Conservation (phyloP, 2,329 filamentous ascomycete species). For the Neonectria faginata region DNA sequence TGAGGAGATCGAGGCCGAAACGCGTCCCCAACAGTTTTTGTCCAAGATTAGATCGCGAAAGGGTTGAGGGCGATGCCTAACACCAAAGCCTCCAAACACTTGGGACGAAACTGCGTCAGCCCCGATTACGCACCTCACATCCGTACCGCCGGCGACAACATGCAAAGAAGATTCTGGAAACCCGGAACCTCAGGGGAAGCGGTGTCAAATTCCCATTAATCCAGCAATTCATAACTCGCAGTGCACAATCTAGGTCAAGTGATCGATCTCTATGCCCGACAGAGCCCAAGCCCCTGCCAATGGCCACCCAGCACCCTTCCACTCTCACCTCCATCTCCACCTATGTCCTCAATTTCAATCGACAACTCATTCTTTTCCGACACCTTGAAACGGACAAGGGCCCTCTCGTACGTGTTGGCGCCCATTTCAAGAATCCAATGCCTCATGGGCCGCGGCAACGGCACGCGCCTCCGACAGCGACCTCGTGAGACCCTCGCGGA, state of each 20-base stretch:
- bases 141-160: not conserved
- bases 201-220: not conserved
- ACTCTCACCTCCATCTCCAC: not conserved
- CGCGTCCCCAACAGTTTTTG: not conserved
- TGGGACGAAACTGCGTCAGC: not conserved
- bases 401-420: not conserved
- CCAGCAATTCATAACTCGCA: not conserved
- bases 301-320: not conserved
- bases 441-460: conserved; percentile 41
- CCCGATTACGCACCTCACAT: not conserved
- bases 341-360: not conserved
- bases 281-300: not conserved
- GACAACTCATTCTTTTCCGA: not conserved
- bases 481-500: conserved; percentile 58
- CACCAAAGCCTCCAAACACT: not conserved
- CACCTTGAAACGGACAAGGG: not conserved
- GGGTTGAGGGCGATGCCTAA: not conserved
- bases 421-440: conserved; percentile 36
- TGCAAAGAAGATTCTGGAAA: not conserved
- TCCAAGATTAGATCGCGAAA: not conserved
- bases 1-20: not conserved
- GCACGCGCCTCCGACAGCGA: conserved; percentile 42
- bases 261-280: conserved; percentile 3
- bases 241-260: conserved; percentile 4
- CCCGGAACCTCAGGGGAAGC: not conserved